Evolutionary conservation across 2,329 filamentous ascomycete genomes (phyloP).

Genomic region (Fusarium dimerum): DNA sequence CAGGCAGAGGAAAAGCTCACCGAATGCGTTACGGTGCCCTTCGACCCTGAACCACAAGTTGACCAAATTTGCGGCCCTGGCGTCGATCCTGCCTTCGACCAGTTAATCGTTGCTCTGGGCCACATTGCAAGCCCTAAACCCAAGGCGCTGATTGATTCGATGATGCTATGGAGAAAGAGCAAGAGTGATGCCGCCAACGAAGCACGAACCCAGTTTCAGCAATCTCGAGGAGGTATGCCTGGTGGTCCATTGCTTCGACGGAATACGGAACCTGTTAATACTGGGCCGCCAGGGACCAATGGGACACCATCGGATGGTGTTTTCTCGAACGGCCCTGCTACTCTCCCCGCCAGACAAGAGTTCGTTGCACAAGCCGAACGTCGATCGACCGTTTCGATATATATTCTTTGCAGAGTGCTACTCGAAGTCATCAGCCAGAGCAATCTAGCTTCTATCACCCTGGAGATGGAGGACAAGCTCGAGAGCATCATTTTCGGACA

Average conservation of each 20-base stretch:
- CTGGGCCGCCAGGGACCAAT: conserved; percentile 28
- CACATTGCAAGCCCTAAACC: conserved; percentile 94
- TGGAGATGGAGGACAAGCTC: conserved; percentile 90
- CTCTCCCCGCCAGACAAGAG: conserved; percentile 60
- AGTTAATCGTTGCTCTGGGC: conserved; percentile 87
- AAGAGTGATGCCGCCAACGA: conserved; percentile 87
- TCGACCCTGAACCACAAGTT: conserved; percentile 79
- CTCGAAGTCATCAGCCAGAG: conserved; percentile 94
- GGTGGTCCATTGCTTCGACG: conserved; percentile 62
- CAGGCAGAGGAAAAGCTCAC: conserved; percentile 97
- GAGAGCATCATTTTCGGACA: conserved; percentile 98
- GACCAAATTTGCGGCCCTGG: conserved; percentile 90
- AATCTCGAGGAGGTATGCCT: conserved; percentile 44
- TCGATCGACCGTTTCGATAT: conserved; percentile 91
- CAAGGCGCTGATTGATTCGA: conserved; percentile 91
- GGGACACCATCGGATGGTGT: conserved; percentile 27
- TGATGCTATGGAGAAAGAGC: conserved; percentile 97
- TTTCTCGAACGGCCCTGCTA: conserved; percentile 38
- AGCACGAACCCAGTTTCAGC: conserved; percentile 60
- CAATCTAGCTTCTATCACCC: conserved; percentile 76
- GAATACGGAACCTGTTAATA: conserved; percentile 72
- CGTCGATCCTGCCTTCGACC: conserved; percentile 86
- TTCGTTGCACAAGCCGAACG: conserved; percentile 80
- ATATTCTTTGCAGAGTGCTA: conserved; percentile 89
- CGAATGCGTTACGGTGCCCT: conserved; percentile 77